Evolutionary conservation across 306 rosid species (phyloP).

Genomic region (Quercus parvula): DNA sequence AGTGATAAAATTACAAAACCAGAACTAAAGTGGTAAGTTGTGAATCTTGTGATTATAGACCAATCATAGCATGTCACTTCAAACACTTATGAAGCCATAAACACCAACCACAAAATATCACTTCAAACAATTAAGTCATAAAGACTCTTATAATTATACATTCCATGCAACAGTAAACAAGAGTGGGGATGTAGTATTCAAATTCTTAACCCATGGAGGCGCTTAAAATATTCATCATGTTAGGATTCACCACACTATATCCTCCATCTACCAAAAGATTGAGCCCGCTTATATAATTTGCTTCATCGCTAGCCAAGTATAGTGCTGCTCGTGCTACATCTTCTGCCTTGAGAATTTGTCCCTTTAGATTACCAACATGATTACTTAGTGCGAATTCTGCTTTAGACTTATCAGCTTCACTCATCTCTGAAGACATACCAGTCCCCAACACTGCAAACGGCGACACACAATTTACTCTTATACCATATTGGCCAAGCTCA

Average conservation of each 20-base stretch:
- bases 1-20: too few species aligned
- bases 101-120: too few species aligned
- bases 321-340: conserved; percentile 14
- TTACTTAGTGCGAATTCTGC: background rate
- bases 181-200: too few species aligned
- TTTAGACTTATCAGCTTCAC: background rate
- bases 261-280: conserved; percentile 28
- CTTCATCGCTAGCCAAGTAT: conserved; percentile 22
- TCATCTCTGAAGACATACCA: background rate
- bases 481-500: conserved; percentile 26
- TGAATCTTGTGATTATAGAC: too few species aligned
- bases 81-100: too few species aligned
- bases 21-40: too few species aligned
- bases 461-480: conserved; percentile 31
- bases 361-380: conserved; percentile 3
- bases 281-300: conserved; percentile 20
- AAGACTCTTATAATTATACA: too few species aligned
- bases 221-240: background rate
- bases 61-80: too few species aligned
- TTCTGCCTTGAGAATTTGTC: background rate
- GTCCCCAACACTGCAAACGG: conserved; percentile 12
- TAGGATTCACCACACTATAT: conserved; percentile 22
- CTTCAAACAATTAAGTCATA: too few species aligned
- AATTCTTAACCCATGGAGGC: too few species aligned
- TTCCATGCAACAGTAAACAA: too few species aligned